These are phyloP conservation scores for Gnomoniopsis sp. DNA, from an alignment of 2,329 filamentous ascomycete species.

Conservation along the genomic window DNA sequence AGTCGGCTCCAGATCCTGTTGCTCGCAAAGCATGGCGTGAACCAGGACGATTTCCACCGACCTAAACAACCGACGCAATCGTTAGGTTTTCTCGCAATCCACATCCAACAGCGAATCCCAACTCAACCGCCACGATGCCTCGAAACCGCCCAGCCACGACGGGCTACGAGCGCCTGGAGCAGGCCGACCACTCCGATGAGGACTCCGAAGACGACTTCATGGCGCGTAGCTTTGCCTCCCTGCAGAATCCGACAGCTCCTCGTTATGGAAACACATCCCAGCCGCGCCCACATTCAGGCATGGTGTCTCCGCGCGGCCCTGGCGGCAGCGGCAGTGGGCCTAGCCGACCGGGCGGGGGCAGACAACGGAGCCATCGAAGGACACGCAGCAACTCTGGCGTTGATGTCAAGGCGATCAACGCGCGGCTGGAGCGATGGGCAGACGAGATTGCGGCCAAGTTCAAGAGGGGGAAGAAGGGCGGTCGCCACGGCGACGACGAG, in stretches of 20 bases:
- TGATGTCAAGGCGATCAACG: slow-evolving; percentile 97
- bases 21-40: slow-evolving; percentile 2
- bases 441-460: slow-evolving; percentile 98
- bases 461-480: slow-evolving; percentile 77
- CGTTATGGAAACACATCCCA: slow-evolving; percentile 64
- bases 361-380: slow-evolving; percentile 43
- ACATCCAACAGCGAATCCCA: neutral
- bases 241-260: slow-evolving; percentile 55
- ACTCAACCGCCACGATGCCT: slow-evolving; percentile 49
- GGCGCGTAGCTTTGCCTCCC: slow-evolving; percentile 49
- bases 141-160: slow-evolving; percentile 69
- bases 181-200: slow-evolving; percentile 73
- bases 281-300: slow-evolving; percentile 57
- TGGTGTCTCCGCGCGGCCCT: slow-evolving; percentile 51
- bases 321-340: slow-evolving; percentile 33
- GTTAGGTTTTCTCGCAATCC: neutral
- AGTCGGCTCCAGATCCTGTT: neutral
- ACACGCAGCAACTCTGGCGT: slow-evolving; percentile 78
- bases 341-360: slow-evolving; percentile 27
- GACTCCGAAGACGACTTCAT: slow-evolving; percentile 66
- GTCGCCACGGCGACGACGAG: slow-evolving; percentile 53
- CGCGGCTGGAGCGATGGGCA: slow-evolving; percentile 90
- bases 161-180: slow-evolving; percentile 80
- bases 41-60: neutral
- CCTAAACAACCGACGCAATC: neutral